Percentiles rank a stretch among this genome's conserved stretches.
Conservation (phyloP, 2,329 filamentous ascomycete species). For the Colletotrichum limetticola region DNA sequence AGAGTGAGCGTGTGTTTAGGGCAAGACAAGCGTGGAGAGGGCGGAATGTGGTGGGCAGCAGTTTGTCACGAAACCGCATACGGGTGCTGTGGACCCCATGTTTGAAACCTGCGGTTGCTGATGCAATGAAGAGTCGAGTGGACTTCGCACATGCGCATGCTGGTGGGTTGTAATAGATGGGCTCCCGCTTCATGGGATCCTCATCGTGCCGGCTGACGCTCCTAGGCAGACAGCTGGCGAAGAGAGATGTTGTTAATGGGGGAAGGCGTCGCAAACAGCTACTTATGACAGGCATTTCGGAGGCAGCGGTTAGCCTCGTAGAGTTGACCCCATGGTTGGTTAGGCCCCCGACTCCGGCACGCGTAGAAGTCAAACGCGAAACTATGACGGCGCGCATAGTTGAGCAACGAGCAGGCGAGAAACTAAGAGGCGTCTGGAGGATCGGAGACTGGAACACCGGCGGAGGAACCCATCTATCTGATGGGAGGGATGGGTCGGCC, state of each 20-base stretch:
- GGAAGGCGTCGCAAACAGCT: conserved; percentile 5
- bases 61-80: conserved; percentile 46
- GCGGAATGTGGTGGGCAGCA: conserved; percentile 43
- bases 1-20: conserved; percentile 27
- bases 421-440: conserved; percentile 7
- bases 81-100: conserved; percentile 26
- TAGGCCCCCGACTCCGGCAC: conserved; percentile 19
- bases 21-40: conserved; percentile 34
- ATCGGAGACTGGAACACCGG: conserved; percentile 25
- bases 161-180: neutral
- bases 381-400: conserved; percentile 33
- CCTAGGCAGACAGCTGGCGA: conserved; percentile 15
- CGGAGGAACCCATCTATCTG: conserved; percentile 7
- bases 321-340: conserved; percentile 24
- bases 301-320: conserved; percentile 32
- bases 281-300: conserved; percentile 17
- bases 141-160: conserved; percentile 8
- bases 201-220: conserved; percentile 23
- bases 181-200: conserved; percentile 11
- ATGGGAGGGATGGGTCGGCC: conserved; percentile 17
- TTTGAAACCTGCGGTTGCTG: conserved; percentile 34
- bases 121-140: conserved; percentile 31
- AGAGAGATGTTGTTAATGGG: neutral
- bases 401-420: conserved; percentile 19
- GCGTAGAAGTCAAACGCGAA: conserved; percentile 32